Evolutionary conservation across 2,329 filamentous ascomycete genomes (phyloP), one percentile per base, ranked within the genome.

Genomic region (Neoarthrinium moseri): DNA sequence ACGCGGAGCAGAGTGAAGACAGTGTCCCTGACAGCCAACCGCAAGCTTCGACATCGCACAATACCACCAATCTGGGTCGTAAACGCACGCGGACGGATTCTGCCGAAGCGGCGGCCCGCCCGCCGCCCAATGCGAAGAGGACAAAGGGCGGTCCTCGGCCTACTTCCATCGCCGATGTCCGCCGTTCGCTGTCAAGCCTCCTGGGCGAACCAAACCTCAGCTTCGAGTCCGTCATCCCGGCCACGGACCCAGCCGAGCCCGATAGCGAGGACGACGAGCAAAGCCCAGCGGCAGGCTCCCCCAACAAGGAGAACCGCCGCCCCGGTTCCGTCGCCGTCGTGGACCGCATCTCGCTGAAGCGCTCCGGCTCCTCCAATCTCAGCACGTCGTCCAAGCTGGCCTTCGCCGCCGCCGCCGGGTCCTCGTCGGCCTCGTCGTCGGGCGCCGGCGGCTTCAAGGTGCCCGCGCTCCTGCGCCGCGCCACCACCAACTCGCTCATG

Each of bases 181-280:
- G 90, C 46, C 83, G 92, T 62, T 89, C 88, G 0, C 72, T 96
- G 6, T 95, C 89, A 4, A 88, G 86, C 64, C 77, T 96, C 8
- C 83, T 96, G 13, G 91, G 95, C 20, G 82, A 87, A 10, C 41
- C 30, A 4, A 44, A 44, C 41, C 20, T 35, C 26, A 66, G 64
- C 13, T 55, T 69, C 56, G 58, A 64, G 46, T 76, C 79, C 13
- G 56, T 79, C 52, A 70, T 81, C 48, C 63, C 69, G 2, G 63
- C 74, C 54, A 70, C 71, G 2, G 65, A 70, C n/a, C 48, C 45
- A 21, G 68, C 75, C 36, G 73, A 71, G 38, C 73, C 74, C 22
- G 78, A 74, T n/a, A 73, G 73, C 48, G 74, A 77, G 3, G 75
- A 74, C 30, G 76, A 79, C 8, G 74, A 78, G n/a, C 72, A 76